Conservation (phyloP, 225 moss, liverwort and hornwort species). For the Sphagnum tenellum region DNA sequence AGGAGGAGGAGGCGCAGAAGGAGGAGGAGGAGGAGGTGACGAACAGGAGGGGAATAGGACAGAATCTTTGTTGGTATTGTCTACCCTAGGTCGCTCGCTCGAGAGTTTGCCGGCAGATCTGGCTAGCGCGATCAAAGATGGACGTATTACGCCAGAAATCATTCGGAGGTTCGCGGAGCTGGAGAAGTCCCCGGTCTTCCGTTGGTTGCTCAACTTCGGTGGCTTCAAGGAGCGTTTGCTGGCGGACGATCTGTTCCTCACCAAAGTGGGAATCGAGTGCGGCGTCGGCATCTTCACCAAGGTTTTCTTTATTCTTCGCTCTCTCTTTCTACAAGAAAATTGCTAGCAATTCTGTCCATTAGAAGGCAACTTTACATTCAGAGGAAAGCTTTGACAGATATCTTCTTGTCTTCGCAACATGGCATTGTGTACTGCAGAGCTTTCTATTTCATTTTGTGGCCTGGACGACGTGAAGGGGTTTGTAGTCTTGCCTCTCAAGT, state of each 20-base stretch:
- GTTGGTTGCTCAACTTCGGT: constrained; percentile 68
- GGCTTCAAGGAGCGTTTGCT: constrained; percentile 94
- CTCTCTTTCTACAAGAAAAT: background rate
- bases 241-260: constrained; percentile 91
- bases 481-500: too few relatives aligned
- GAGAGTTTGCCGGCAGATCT: constrained; percentile 74
- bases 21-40: constrained; percentile 14
- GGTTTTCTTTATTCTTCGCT: constrained; percentile 15
- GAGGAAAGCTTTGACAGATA: too few relatives aligned
- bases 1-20: constrained; percentile 35
- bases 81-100: constrained; percentile 50
- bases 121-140: constrained; percentile 54
- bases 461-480: too few relatives aligned
- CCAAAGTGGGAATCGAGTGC: constrained; percentile 96
- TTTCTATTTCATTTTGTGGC: too few relatives aligned
- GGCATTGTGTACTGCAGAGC: too few relatives aligned
- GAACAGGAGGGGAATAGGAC: constrained; percentile 36
- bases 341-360: background rate
- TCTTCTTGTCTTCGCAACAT: background rate
- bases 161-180: constrained; percentile 61
- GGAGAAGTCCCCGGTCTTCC: constrained; percentile 42
- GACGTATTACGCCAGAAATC: constrained; percentile 73
- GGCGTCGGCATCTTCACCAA: constrained; percentile 97
- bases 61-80: constrained; percentile 53
- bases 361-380: too few relatives aligned